phyloP scores from a whole-genome alignment of 2,329 filamentous ascomycete species.

The Plectosphaerella plurivora region DNA sequence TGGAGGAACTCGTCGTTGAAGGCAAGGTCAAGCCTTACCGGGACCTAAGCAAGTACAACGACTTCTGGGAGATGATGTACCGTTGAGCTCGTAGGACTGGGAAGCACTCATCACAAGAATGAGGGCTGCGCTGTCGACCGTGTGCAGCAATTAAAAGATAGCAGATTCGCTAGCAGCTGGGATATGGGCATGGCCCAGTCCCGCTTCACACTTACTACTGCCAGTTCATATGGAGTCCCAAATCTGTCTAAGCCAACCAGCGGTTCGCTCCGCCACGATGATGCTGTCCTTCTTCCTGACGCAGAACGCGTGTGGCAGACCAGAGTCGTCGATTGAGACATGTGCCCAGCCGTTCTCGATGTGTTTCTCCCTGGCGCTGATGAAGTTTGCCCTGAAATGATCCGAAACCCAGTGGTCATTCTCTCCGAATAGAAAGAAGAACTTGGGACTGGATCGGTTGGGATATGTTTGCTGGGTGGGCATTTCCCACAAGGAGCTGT shows the following conservation, averaged over 20 bases:
- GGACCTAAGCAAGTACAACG: no score
- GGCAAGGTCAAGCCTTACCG: no score
- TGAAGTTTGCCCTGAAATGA: slow-evolving; percentile 51
- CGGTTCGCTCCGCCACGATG: slow-evolving; percentile 5
- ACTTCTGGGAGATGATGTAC: no score
- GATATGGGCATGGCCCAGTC: slow-evolving; percentile 51
- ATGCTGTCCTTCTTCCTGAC: slow-evolving; percentile 21
- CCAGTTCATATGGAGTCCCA: slow-evolving; percentile 21
- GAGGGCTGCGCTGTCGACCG: no score
- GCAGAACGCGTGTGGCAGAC: slow-evolving; percentile 59
- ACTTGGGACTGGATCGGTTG: slow-evolving; percentile 33
- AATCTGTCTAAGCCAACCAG: slow-evolving; percentile 8
- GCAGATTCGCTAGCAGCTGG: slow-evolving; percentile 36
- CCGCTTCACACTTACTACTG: slow-evolving; percentile 40
- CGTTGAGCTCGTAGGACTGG: no score
- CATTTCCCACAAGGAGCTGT: slow-evolving; percentile 52
- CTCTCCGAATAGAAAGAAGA: slow-evolving; percentile 56
- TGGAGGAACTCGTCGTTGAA: no score
- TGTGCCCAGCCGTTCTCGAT: slow-evolving; percentile 33
- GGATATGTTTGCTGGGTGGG: slow-evolving; percentile 9
- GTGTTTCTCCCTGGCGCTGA: slow-evolving; percentile 33
- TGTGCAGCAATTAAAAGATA: no score
- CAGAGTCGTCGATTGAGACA: slow-evolving; percentile 50
- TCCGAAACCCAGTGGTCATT: slow-evolving; percentile 61
- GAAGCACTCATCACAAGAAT: no score